These are phyloP conservation scores for Aureobasidium mangrovei DNA, from an alignment of 2,329 filamentous ascomycete genomes.

Conservation along the genomic window DNA sequence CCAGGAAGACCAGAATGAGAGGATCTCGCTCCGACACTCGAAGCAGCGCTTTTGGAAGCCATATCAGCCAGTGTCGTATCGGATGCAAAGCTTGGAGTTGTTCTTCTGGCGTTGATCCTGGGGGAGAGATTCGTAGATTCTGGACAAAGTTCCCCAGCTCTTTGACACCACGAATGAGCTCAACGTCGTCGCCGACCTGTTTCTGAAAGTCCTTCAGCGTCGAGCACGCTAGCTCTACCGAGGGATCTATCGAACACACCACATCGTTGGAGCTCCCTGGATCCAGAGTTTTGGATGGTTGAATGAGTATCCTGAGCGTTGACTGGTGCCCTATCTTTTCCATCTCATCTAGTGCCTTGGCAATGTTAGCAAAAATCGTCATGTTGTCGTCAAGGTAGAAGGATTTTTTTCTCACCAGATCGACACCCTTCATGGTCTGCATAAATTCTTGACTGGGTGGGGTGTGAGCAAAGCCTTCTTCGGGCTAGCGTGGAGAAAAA, in stretches of 20 bases:
- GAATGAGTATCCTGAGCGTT: background rate
- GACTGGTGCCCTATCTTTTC: conserved; percentile 1
- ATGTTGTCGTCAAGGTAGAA: background rate
- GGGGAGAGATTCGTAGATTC: conserved; percentile 6
- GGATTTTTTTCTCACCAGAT: background rate
- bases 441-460: conserved; percentile 10
- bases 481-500: background rate
- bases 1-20: background rate
- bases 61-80: conserved; percentile 8
- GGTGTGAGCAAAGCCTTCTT: background rate
- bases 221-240: conserved; percentile 3
- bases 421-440: conserved; percentile 12
- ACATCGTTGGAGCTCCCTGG: background rate
- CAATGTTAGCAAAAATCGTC: background rate
- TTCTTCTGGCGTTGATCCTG: conserved; percentile 1
- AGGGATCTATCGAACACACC: background rate
- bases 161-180: conserved; percentile 9
- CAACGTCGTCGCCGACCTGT: conserved; percentile 2
- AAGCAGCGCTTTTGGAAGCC: conserved; percentile 6
- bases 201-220: background rate
- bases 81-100: conserved; percentile 8
- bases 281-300: background rate
- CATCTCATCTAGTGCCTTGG: conserved; percentile 11
- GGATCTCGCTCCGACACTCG: conserved; percentile 1
- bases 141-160: conserved; percentile 10